These are phyloP conservation scores for Actinidia chinensis DNA, from an alignment of 179 eudicot species.

Conservation along the genomic window DNA sequence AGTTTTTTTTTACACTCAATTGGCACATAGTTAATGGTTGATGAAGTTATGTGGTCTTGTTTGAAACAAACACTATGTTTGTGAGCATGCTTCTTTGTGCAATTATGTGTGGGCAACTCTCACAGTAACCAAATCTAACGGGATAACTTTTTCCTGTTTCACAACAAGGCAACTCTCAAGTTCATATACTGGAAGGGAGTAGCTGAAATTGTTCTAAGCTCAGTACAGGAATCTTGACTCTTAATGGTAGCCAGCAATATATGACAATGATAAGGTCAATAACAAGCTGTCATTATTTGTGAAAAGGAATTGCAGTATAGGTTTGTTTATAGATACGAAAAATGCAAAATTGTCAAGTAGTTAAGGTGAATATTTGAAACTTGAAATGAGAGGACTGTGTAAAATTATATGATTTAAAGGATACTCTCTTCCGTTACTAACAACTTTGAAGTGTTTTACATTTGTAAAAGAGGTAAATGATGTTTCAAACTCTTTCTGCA, in stretches of 20 bases:
- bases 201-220: too few species aligned
- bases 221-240: slow-evolving; percentile 50
- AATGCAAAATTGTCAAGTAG: background rate
- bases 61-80: background rate
- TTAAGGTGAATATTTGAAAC: background rate
- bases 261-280: slow-evolving; percentile 59
- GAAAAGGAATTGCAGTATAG: background rate
- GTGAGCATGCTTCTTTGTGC: background rate
- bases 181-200: slow-evolving; percentile 95
- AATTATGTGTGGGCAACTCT: slow-evolving; percentile 7
- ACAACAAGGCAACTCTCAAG: slow-evolving; percentile 64
- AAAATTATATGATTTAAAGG: background rate
- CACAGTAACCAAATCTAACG: background rate
- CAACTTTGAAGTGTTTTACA: background rate
- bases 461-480: slow-evolving; percentile 1
- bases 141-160: slow-evolving; percentile 2
- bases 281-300: background rate
- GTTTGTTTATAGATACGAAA: background rate
- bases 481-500: slow-evolving; percentile 25
- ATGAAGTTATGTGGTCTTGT: background rate
- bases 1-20: slow-evolving; percentile 4
- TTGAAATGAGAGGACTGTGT: background rate
- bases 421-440: background rate
- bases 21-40: slow-evolving; percentile 1
- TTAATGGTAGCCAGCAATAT: slow-evolving; percentile 54